These are phyloP conservation scores for Inga laurina DNA, from an alignment of 306 rosid species.

Conservation along the genomic window DNA sequence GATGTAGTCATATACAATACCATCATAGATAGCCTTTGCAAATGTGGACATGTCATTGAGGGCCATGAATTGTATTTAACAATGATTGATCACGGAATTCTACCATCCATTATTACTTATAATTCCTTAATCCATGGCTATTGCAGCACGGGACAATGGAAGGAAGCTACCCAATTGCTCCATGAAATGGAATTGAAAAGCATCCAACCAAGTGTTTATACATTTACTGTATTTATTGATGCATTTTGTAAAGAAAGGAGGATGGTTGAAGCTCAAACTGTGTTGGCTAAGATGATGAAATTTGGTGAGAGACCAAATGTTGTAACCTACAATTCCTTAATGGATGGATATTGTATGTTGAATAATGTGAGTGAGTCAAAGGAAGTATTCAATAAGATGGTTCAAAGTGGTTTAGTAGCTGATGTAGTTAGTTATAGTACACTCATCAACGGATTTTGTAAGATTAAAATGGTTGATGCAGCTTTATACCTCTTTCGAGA, in stretches of 20 bases:
- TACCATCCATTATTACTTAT: not conserved
- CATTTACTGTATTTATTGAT: not conserved
- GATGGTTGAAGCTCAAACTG: not conserved
- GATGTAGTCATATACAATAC: not conserved
- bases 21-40: not conserved
- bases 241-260: not conserved
- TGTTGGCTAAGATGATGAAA: not conserved
- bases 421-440: not conserved
- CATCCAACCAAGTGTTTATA: not conserved
- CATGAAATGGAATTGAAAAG: not conserved
- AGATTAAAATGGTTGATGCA: not conserved
- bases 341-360: not conserved
- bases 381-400: not conserved
- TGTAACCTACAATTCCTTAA: not conserved
- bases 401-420: not conserved
- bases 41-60: not conserved
- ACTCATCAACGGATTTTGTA: not conserved
- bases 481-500: not conserved
- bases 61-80: not conserved
- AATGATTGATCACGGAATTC: not conserved
- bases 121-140: not conserved
- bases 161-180: not conserved
- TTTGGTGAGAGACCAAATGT: not conserved
- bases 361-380: not conserved
- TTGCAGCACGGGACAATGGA: not conserved